phyloP scores from a whole-genome alignment of 768 basidiomycete species.

The Mycena pura region DNA sequence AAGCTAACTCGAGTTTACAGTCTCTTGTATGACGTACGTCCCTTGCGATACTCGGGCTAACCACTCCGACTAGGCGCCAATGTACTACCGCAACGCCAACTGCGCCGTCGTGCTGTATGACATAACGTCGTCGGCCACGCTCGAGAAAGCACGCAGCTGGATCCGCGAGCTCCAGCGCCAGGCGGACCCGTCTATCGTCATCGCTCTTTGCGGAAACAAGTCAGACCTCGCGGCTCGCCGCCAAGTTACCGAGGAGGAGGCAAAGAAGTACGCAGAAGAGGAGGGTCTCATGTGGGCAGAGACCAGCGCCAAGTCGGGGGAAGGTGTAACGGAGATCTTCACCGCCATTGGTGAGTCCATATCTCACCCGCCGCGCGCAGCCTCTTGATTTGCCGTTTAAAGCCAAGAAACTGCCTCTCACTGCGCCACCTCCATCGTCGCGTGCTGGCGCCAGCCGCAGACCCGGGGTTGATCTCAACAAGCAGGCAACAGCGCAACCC shows the following conservation, averaged over 20 bases:
- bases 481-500: constrained; percentile 55
- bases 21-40: constrained; percentile 44
- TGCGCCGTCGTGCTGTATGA: constrained; percentile 96
- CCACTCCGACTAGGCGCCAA: constrained; percentile 72
- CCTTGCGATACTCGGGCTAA: constrained; percentile 11
- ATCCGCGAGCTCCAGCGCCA: constrained; percentile 96
- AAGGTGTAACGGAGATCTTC: constrained; percentile 87
- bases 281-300: constrained; percentile 94
- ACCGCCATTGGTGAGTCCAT: constrained; percentile 74
- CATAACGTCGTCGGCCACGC: constrained; percentile 89
- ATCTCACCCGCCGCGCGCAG: not conserved
- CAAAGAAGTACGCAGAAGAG: constrained; percentile 90
- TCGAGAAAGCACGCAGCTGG: constrained; percentile 96
- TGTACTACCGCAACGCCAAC: constrained; percentile 96
- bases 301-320: constrained; percentile 89
- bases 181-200: constrained; percentile 96
- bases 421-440: constrained; percentile 70
- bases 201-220: constrained; percentile 97
- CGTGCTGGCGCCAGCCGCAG: constrained; percentile 58
- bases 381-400: constrained; percentile 18
- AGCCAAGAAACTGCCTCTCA: constrained; percentile 92
- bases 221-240: constrained; percentile 84
- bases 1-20: constrained; percentile 32
- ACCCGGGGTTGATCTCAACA: constrained; percentile 86
- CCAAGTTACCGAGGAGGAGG: constrained; percentile 87